phyloP scores from a whole-genome alignment of 345 rosid species.

The Dipteronia dyeriana region DNA sequence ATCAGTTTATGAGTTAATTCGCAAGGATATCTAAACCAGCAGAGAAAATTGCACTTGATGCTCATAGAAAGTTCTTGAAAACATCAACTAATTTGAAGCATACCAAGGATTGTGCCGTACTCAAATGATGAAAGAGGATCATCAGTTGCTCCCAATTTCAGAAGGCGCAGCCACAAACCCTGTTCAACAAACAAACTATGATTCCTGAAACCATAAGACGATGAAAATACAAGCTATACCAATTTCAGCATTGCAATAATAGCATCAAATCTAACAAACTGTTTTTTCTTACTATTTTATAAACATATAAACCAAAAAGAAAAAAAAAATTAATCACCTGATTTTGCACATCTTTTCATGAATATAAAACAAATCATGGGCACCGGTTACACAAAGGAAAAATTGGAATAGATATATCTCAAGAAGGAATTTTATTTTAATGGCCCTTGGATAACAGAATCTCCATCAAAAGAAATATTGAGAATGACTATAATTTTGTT shows the following conservation, averaged over 20 bases:
- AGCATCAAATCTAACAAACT: slow-evolving; percentile 15
- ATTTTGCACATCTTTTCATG: neutral
- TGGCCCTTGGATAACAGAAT: slow-evolving; percentile 3
- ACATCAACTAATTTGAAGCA: slow-evolving; percentile 22
- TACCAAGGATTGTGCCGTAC: slow-evolving; percentile 96
- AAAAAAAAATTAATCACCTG: neutral
- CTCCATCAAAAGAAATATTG: neutral
- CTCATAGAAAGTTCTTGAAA: slow-evolving; percentile 15
- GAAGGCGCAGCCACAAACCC: slow-evolving; percentile 97
- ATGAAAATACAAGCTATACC: neutral
- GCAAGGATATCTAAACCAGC: slow-evolving; percentile 5
- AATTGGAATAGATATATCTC: neutral
- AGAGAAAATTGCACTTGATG: slow-evolving; percentile 22
- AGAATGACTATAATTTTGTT: neutral
- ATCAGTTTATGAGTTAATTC: slow-evolving; percentile 19
- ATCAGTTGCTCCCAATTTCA: slow-evolving; percentile 82
- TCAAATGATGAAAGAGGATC: slow-evolving; percentile 99
- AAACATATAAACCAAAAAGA: neutral
- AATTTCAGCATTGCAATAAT: slow-evolving; percentile 5
- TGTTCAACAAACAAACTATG: slow-evolving; percentile 32
- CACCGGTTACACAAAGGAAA: neutral
- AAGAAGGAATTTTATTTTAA: neutral
- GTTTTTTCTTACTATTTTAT: neutral
- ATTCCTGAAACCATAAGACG: slow-evolving; percentile 10
- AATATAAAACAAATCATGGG: neutral